phyloP scores from a whole-genome alignment of 306 rosid genomes.

The Acacia acuminata region DNA sequence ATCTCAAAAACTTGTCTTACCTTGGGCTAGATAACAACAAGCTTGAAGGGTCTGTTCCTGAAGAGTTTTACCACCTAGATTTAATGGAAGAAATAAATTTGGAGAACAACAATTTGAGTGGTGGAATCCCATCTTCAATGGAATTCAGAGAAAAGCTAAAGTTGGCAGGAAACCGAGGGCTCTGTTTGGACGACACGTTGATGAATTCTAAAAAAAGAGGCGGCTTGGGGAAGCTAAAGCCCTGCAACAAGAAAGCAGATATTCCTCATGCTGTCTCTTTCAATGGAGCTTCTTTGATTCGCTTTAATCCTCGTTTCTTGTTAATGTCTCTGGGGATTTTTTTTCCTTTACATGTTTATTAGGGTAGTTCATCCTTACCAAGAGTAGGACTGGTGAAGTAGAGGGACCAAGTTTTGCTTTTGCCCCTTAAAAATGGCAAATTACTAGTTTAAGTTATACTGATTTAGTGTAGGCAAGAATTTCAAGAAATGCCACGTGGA shows the following conservation, averaged over 20 bases:
- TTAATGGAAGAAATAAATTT: conserved; percentile 48
- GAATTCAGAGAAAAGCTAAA: conserved; percentile 46
- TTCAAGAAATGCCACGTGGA: neutral
- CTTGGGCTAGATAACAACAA: conserved; percentile 72
- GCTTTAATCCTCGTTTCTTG: conserved; percentile 34
- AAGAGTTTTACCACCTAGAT: conserved; percentile 47
- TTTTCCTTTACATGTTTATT: conserved; percentile 26
- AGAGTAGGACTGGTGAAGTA: neutral
- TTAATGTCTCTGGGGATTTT: conserved; percentile 22
- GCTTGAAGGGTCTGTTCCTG: conserved; percentile 62
- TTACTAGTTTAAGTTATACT: neutral
- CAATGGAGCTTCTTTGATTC: conserved; percentile 37
- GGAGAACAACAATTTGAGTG: conserved; percentile 68
- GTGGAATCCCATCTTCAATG: conserved; percentile 48
- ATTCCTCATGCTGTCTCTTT: conserved; percentile 42
- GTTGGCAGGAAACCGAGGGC: conserved; percentile 53
- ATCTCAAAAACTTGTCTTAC: conserved; percentile 56
- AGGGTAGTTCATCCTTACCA: conserved; percentile 5
- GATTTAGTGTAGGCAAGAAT: neutral
- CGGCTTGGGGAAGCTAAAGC: conserved; percentile 35
- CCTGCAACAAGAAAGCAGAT: conserved; percentile 35
- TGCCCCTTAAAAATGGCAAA: neutral
- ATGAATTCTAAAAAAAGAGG: conserved; percentile 11
- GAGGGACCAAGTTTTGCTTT: conserved; percentile 9
- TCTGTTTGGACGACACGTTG: conserved; percentile 45